Evolutionary conservation across 306 rosid genomes (phyloP).

Genomic region (Medicago lupulina): DNA sequence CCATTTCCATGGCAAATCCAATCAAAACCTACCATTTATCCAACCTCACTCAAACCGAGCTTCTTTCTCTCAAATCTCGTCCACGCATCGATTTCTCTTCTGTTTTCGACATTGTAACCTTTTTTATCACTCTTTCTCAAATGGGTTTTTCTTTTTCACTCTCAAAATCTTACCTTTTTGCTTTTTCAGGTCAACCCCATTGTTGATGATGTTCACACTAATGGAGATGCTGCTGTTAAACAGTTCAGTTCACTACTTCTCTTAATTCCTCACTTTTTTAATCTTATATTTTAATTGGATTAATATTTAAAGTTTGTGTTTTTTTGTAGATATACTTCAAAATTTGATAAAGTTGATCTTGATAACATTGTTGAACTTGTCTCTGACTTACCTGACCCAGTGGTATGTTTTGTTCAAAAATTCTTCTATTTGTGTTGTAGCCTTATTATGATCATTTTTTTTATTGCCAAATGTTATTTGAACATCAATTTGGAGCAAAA

Average conservation of each 20-base stretch:
- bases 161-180: constrained; percentile 19
- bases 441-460: neutral
- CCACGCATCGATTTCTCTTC: constrained; percentile 94
- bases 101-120: constrained; percentile 67
- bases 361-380: constrained; percentile 68
- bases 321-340: constrained; percentile 71
- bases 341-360: constrained; percentile 79
- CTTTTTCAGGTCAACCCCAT: constrained; percentile 82
- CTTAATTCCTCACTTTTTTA: neutral
- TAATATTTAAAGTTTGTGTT: neutral
- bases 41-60: constrained; percentile 62
- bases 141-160: constrained; percentile 9
- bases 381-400: constrained; percentile 84
- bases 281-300: neutral
- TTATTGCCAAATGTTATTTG: neutral
- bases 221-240: constrained; percentile 88
- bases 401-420: constrained; percentile 54
- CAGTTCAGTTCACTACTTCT: constrained; percentile 52
- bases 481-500: neutral
- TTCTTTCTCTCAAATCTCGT: constrained; percentile 81
- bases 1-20: constrained; percentile 17
- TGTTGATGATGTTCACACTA: constrained; percentile 77
- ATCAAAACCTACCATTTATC: constrained; percentile 84
- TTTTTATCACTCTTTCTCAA: neutral
- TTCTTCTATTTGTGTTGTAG: neutral